phyloP scores from a whole-genome alignment of 345 rosid genomes.

The Salix udensis region DNA sequence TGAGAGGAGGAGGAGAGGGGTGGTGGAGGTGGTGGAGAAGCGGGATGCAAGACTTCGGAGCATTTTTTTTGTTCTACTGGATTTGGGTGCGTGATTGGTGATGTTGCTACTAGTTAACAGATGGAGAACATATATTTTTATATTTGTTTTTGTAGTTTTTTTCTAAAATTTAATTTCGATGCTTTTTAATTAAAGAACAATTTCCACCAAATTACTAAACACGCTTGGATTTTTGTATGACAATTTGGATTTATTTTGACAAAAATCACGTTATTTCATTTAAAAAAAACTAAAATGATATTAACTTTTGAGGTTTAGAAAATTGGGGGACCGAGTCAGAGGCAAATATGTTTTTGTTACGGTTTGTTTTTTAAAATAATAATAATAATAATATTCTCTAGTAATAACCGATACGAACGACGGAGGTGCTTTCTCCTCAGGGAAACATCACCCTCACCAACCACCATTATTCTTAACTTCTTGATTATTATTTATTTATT shows the following conservation, averaged over 20 bases:
- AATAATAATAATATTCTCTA: too few species aligned
- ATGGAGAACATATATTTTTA: not conserved
- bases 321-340: too few species aligned
- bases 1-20: conserved; percentile 16
- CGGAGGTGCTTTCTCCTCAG: not conserved
- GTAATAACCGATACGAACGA: not conserved
- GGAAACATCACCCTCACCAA: not conserved
- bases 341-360: too few species aligned
- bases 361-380: too few species aligned
- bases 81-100: not conserved
- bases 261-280: too few species aligned
- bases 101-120: not conserved
- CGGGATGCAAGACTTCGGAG: conserved; percentile 7
- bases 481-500: too few species aligned
- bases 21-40: not conserved
- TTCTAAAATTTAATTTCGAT: not conserved
- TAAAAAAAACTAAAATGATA: too few species aligned
- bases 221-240: too few species aligned
- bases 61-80: not conserved
- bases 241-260: too few species aligned
- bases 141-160: not conserved
- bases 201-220: too few species aligned
- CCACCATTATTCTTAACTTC: not conserved
- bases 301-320: too few species aligned
- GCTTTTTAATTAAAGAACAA: too few species aligned